These are phyloP conservation scores for Fomitopsis pinicola DNA, from an alignment of 1,284 basidiomycete species.

Conservation along the genomic window DNA sequence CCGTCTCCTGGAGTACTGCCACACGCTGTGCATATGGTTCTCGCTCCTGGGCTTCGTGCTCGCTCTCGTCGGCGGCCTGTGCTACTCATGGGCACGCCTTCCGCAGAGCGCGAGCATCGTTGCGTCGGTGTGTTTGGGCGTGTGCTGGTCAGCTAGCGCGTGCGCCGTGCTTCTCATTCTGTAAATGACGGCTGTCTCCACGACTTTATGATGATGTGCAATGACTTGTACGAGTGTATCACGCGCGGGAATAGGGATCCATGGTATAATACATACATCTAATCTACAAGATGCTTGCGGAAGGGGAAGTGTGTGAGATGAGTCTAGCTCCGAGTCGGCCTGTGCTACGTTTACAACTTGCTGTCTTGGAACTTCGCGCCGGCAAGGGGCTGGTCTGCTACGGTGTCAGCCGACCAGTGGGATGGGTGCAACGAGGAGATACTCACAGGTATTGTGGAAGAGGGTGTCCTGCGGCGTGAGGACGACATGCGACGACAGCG, in stretches of 20 bases:
- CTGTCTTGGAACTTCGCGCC: conserved; percentile 22
- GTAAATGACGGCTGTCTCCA: neutral
- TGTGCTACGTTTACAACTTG: conserved; percentile 11
- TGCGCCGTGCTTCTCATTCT: conserved; percentile 12
- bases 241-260: too few relatives aligned
- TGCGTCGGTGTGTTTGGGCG: conserved; percentile 34
- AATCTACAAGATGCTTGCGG: neutral
- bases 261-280: neutral
- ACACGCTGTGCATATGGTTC: conserved; percentile 44
- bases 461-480: conserved; percentile 64
- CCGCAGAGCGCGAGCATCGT: conserved; percentile 40
- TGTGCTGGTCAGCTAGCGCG: conserved; percentile 29
- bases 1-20: conserved; percentile 44
- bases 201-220: too few relatives aligned
- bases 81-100: conserved; percentile 46
- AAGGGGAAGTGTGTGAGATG: neutral
- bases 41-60: conserved; percentile 49
- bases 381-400: conserved; percentile 20
- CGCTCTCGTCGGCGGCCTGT: conserved; percentile 44
- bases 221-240: too few relatives aligned
- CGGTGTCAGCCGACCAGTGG: neutral
- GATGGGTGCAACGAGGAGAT: neutral
- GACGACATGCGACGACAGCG: conserved; percentile 55
- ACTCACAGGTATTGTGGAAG: conserved; percentile 74
- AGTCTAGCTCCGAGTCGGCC: neutral